phyloP scores from a whole-genome alignment of 805 yeast species.

The Pachysolen tannophilus region DNA sequence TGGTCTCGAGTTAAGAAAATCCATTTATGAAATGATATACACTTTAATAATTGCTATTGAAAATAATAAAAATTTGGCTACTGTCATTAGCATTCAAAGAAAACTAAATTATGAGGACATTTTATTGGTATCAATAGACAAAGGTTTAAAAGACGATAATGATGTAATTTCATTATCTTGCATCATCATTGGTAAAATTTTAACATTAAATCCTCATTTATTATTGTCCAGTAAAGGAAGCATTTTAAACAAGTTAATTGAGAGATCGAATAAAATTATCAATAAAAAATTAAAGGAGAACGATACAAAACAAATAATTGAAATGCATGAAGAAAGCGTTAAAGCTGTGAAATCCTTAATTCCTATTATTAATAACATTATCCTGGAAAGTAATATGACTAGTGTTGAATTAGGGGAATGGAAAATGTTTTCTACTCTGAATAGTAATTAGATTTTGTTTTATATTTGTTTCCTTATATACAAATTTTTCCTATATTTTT shows the following conservation, averaged over 20 bases:
- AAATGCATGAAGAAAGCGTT: conserved; percentile 39
- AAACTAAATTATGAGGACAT: conserved; percentile 23
- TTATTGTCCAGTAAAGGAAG: conserved; percentile 7
- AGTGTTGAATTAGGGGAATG: conserved; percentile 3
- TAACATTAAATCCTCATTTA: conserved; percentile 21
- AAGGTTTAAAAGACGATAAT: conserved; percentile 54
- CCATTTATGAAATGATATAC: conserved; percentile 62
- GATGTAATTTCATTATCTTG: conserved; percentile 49
- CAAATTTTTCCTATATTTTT: background rate
- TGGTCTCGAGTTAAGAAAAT: conserved; percentile 65
- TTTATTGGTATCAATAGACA: conserved; percentile 32
- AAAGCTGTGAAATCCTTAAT: conserved; percentile 10
- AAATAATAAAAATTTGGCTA: conserved; percentile 11
- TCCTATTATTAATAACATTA: conserved; percentile 1
- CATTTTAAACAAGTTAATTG: conserved; percentile 18
- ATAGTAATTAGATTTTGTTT: conserved; percentile 1
- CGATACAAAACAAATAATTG: conserved; percentile 63
- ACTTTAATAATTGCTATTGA: conserved; percentile 34
- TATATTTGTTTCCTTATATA: background rate
- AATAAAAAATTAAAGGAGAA: conserved; percentile 45
- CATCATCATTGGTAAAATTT: conserved; percentile 32
- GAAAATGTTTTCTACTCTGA: conserved; percentile 7
- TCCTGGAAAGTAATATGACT: conserved; percentile 1
- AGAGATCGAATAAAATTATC: conserved; percentile 32
- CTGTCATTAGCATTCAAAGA: conserved; percentile 15